Base-by-base conservation (phyloP, 768 basidiomycete genomes). In the Lactarius sanguifluus region DNA sequence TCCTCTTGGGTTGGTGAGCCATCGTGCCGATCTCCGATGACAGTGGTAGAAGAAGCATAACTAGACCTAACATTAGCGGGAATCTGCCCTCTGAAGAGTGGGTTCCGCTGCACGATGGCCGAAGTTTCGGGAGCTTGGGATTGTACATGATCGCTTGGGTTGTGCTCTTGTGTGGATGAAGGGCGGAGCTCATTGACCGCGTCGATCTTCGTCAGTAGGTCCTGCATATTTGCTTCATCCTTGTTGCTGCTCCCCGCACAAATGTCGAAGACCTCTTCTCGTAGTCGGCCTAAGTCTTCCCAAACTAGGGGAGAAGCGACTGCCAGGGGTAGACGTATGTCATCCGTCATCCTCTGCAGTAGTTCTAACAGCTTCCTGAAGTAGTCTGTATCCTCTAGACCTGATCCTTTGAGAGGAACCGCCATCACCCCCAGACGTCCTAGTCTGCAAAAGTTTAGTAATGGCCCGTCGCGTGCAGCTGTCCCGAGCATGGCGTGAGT, bases 361-460 rank as follows among this genome's bases (percentile, higher is more conserved):
- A 62, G 38, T 9, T 34, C 15, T 56, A 25, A 58, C 28, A 66
- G 2, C 45, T 62, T 28, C 45, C 25, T 18, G 43, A 61, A 34
- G 57, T 62, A 34, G 50, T 62, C 65, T 1, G 6, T 7, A 1
- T 3, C 1, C 10, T 25, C 38, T 45, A 62, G 28, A 25, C 45
- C 60, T 18, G 55, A 66, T n/a, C 45, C 47, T 10, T 25, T 9
- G 20, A 40, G 16, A 9, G 55, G 65, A 2, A 57, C n/a, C 16
- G 57, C 47, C 25, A 28, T 34, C 6, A 25, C 2, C 0, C 13
- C 60, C 47, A 66, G n/a, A 28, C 32, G 45, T 30, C 45, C 61
- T 20, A 66, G 56, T 10, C 25, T 32, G 56, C 45, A 66, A 28
- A 66, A 62, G 25, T 62, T 66, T 41, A 66, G 38, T 23, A 66